Conservation (phyloP, 495 filamentous ascomycete species). For the Tuber microsphaerosporum region DNA sequence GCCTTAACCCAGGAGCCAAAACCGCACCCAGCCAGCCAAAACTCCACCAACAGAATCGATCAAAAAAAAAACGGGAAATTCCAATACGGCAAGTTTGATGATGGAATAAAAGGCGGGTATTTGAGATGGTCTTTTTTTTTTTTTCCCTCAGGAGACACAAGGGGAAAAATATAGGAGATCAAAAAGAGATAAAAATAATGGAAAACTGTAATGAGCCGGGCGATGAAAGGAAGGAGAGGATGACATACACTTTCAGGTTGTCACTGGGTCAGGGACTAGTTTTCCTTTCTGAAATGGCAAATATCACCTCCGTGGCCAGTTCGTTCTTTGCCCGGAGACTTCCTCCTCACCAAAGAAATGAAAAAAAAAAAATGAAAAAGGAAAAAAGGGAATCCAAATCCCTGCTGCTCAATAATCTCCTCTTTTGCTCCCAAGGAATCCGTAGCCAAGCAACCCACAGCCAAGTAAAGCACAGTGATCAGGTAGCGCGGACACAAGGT, state of each 20-base stretch:
- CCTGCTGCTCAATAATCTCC: background rate
- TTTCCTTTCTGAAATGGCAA: background rate
- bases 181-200: background rate
- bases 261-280: background rate
- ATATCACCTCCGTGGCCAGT: background rate
- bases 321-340: background rate
- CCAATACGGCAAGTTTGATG: background rate
- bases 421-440: background rate
- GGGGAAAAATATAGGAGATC: background rate
- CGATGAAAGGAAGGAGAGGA: background rate
- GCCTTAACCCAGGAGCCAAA: slow-evolving; percentile 1
- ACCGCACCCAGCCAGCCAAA: background rate
- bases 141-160: background rate
- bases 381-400: background rate
- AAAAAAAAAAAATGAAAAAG: too few species aligned
- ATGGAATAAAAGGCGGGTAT: background rate
- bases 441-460: background rate
- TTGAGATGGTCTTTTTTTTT: background rate
- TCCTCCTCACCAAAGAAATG: background rate
- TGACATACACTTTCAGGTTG: slow-evolving; percentile 5
- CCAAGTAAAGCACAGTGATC: background rate
- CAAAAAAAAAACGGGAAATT: background rate
- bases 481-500: background rate
- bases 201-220: background rate
- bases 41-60: background rate